Evolutionary conservation across 2,329 filamentous ascomycete species (phyloP), one percentile per base, ranked within the genome.

Genomic region (Dactylella cylindrospora): DNA sequence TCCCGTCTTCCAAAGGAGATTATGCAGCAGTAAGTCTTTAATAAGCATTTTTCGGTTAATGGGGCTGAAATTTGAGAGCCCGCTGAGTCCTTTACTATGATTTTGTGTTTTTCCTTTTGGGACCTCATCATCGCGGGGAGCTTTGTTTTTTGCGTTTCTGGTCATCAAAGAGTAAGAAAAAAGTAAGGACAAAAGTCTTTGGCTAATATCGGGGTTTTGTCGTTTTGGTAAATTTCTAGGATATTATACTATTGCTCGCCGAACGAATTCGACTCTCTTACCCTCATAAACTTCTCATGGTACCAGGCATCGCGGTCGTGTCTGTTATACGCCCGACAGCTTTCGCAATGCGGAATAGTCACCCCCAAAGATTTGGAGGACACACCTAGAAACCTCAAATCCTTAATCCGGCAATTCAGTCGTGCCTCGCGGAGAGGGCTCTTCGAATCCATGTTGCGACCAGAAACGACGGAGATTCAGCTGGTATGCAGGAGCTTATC

Each of bases 401-500:
- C 72, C 15, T 75, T 91, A 25, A 84, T 86, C 53, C 77, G 77
- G 15, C 76, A 81, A 20, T 90, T 93, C 69, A 78, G 81, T 6
- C 78, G 78, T 43, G 84, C 90, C 70, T 80, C 85, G 66, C 87
- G 88, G 72, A 80, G 86, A 54, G 88, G 88, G 73, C 77, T 89
- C 41, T 91, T 90, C 71, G 83, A 88, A 67, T 82, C 84, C 28
- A 90, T 88, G 70, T 72, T 89, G 45, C 80, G 85, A 13, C 87
- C 88, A 3, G 79, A 74, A 59, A 78, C 80, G 69, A 90, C 85
- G 4, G 76, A 87, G 36, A 80, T 95, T 69, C 90, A 86, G 70
- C 77, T 95, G 45, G 83, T 94, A 9, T 93, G 88, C 29, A 88
- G 85, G 43, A 90, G 86, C 4, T 88, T 88, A 67, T 91, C 86